A percentile compares a stretch with the other conserved stretches of the same genome.
These are phyloP conservation scores for Protea cynaroides DNA, from an alignment of 164 flowering plant species.

Conservation along the genomic window DNA sequence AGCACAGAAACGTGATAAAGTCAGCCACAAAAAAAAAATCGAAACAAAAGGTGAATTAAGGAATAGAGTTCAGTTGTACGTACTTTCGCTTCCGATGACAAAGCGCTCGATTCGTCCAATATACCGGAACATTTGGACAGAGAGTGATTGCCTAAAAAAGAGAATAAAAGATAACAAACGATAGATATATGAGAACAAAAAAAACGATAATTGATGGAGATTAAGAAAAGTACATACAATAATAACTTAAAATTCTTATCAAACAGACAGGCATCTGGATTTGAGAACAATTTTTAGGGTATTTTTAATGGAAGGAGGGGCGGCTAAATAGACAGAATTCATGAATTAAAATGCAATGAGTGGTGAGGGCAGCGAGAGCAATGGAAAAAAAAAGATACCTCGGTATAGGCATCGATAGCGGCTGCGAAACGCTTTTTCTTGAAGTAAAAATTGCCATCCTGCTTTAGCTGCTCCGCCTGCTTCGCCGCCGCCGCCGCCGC, in stretches of 20 bases:
- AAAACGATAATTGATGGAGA: neutral
- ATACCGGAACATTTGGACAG: conserved; percentile 74
- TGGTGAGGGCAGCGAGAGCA: neutral
- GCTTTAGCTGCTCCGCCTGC: conserved; percentile 61
- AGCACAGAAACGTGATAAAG: neutral
- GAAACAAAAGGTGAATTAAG: neutral
- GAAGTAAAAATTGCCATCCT: conserved; percentile 63
- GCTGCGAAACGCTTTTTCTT: conserved; percentile 59
- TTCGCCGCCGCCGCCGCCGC: conserved; percentile 2
- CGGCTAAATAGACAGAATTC: neutral
- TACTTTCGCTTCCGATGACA: conserved; percentile 79
- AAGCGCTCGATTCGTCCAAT: conserved; percentile 92
- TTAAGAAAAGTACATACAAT: neutral
- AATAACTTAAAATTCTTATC: neutral
- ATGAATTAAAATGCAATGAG: neutral
- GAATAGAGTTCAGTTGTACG: conserved; percentile 15
- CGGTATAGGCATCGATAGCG: conserved; percentile 93
- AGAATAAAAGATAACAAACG: neutral
- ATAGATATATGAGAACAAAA: neutral
- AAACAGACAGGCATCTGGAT: neutral
- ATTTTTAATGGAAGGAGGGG: neutral
- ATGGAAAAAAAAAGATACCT: conserved; percentile 32
- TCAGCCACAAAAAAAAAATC: neutral
- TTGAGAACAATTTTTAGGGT: too few species aligned
- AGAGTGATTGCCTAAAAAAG: conserved; percentile 71